Base-by-base conservation (phyloP, 208 protist genomes). In the Porcisia hertigi region DNA sequence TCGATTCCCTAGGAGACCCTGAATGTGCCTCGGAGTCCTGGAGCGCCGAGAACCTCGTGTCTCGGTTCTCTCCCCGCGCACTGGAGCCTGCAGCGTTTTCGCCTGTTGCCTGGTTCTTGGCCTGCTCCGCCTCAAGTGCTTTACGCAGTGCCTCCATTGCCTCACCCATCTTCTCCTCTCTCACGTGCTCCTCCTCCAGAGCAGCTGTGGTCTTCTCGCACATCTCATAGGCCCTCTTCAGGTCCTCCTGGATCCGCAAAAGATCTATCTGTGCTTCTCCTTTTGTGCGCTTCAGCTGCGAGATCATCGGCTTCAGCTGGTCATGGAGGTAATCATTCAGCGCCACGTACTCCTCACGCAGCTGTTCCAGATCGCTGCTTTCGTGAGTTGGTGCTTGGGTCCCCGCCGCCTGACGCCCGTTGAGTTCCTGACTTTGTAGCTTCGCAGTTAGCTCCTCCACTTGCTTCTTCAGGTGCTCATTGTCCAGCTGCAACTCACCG, bases 141-240 rank as follows among this genome's bases (percentile, higher is more conserved):
- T 69, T 62, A 6, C 49, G 73, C 16, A 91, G 72, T 18, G 81
- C 69, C 64, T 83, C 79, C 64, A 91, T 76, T 47, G 86, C 76
- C 52, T 86, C 83, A 7, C 73, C 69, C 74, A 86, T 84, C 69
- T 91, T 91, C 67, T 85, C 76, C 57, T 83, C 81, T 8, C 84
- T 81, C 64, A 82, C 71, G 16, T 53, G 73, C 8, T 75, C 76
- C 49, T 83, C 80, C 63, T 89, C 69, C n/a, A 84, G 59, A 0
- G 76, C 76, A 11, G 65, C 78, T 11, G 69, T 54, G 64, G 75
- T 74, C 12, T 79, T 77, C 3, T 88, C 71, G 20, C 81, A 71
- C 52, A 75, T 82, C 57, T 79, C 65, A 39, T 55, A 66, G 45
- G 60, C 63, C 36, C 73, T 65, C 58, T 77, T 69, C 16, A 88